Conservation (phyloP, 345 rosid genomes). For the Linum tenue region DNA sequence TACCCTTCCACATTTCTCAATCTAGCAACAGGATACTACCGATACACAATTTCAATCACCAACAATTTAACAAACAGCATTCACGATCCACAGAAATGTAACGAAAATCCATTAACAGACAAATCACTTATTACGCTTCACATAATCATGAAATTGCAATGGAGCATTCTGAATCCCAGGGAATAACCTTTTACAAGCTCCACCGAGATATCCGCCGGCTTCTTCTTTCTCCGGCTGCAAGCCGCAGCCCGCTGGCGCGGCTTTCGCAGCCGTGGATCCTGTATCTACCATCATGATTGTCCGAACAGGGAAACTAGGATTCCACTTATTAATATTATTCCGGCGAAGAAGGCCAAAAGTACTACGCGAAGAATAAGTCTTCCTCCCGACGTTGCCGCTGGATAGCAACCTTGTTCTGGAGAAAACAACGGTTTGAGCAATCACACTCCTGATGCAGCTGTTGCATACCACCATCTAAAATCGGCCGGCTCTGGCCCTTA, state of each 20-base stretch:
- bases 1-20: too few relatives aligned
- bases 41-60: neutral
- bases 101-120: neutral
- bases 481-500: slow-evolving; percentile 15
- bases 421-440: slow-evolving; percentile 38
- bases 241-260: slow-evolving; percentile 24
- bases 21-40: too few relatives aligned
- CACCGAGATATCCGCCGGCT: slow-evolving; percentile 57
- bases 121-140: neutral
- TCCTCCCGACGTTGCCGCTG: slow-evolving; percentile 17
- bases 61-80: neutral
- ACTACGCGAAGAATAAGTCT: slow-evolving; percentile 15
- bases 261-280: slow-evolving; percentile 32
- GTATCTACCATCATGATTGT: slow-evolving; percentile 79
- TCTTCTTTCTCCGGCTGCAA: slow-evolving; percentile 51
- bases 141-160: neutral
- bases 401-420: slow-evolving; percentile 28
- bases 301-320: slow-evolving; percentile 17
- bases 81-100: neutral
- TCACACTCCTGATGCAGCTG: slow-evolving; percentile 46
- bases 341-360: slow-evolving; percentile 19
- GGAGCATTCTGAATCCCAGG: neutral
- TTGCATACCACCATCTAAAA: slow-evolving; percentile 67
- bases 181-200: slow-evolving; percentile 85
- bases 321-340: slow-evolving; percentile 19